A percentile compares a stretch with the other conserved stretches of the same genome.
Evolutionary conservation across 2,329 filamentous ascomycete genomes (phyloP).

Genomic region (Pyrenophora tritici-repentis): DNA sequence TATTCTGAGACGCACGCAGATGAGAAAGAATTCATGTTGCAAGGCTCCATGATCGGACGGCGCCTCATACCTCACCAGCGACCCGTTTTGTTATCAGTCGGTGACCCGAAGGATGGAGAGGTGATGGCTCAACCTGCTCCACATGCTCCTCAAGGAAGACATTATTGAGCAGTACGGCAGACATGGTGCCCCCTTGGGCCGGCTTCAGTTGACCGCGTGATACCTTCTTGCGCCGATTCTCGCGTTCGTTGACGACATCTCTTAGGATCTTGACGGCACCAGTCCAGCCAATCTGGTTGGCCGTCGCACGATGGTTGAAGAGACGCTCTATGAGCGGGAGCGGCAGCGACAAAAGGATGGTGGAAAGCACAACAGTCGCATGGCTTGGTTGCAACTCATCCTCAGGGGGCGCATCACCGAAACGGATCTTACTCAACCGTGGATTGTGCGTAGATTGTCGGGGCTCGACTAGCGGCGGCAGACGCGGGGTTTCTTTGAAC

Average conservation of each 20-base stretch:
- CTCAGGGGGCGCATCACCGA: constrained; percentile 66
- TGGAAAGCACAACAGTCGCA: constrained; percentile 62
- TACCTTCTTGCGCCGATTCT: constrained; percentile 45
- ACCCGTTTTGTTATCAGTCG: constrained; percentile 31
- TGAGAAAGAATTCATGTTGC: constrained; percentile 1
- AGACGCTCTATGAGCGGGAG: constrained; percentile 69
- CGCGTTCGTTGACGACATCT: constrained; percentile 52
- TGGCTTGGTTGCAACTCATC: constrained; percentile 47
- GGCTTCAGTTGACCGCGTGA: constrained; percentile 33
- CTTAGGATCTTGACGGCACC: constrained; percentile 50
- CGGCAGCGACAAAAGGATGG: constrained; percentile 71
- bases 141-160: constrained; percentile 37
- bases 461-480: constrained; percentile 49
- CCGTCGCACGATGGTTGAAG: constrained; percentile 65
- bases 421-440: constrained; percentile 68
- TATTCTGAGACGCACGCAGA: constrained; percentile 7
- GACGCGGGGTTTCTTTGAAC: constrained; percentile 54
- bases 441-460: constrained; percentile 52
- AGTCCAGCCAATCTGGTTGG: constrained; percentile 49
- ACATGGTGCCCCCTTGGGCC: constrained; percentile 19
- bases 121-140: constrained; percentile 46
- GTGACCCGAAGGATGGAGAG: constrained; percentile 46
- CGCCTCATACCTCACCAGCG: constrained; percentile 11
- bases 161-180: constrained; percentile 33
- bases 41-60: background rate